These are phyloP conservation scores for Mrakia frigida DNA, from an alignment of 768 basidiomycete species.

Conservation along the genomic window DNA sequence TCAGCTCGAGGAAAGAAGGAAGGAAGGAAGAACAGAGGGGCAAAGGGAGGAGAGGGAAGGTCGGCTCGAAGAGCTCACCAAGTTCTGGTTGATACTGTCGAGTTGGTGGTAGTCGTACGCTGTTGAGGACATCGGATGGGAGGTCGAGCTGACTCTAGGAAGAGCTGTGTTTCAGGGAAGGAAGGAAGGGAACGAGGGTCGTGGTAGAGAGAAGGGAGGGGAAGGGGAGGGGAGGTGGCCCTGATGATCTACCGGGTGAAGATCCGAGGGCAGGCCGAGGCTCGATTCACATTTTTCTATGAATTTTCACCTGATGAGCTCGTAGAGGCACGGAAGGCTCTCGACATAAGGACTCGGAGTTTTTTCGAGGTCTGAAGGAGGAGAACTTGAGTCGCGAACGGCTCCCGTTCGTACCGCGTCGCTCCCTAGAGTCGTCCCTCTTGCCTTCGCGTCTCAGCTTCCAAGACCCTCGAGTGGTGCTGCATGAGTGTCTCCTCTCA, in stretches of 20 bases:
- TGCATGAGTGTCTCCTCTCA: neutral
- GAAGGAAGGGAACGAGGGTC: no score
- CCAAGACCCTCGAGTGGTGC: neutral
- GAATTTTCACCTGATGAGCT: no score
- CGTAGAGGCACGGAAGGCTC: no score
- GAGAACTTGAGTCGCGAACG: no score
- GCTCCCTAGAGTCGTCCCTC: no score
- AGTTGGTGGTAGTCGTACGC: neutral
- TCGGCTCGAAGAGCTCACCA: neutral
- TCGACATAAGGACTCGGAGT: no score
- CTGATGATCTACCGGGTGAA: neutral
- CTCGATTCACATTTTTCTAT: neutral
- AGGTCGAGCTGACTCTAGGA: neutral
- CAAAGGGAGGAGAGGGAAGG: neutral
- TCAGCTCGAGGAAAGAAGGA: neutral
- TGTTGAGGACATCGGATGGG: neutral
- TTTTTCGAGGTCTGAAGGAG: no score
- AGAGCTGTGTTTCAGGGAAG: no score
- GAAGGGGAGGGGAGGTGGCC: neutral
- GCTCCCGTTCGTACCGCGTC: no score
- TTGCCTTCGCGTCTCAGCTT: no score
- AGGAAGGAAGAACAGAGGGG: slow-evolving; percentile 41
- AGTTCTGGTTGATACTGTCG: slow-evolving; percentile 4
- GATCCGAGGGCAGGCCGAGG: neutral
- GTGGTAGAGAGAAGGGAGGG: no score